phyloP scores from a whole-genome alignment of 306 rosid species.

The Fragaria iinumae region DNA sequence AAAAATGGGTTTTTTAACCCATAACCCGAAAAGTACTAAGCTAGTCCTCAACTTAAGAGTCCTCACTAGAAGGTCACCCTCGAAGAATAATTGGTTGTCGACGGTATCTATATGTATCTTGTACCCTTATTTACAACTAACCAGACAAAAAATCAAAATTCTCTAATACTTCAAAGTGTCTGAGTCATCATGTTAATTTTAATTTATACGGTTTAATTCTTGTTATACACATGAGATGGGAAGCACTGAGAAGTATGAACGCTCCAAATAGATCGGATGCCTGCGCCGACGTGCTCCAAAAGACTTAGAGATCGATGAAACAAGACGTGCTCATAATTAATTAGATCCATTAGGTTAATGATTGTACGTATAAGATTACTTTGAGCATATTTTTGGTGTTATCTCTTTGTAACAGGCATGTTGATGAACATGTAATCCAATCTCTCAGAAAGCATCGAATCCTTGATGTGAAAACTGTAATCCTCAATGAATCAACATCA shows the following conservation, averaged over 20 bases:
- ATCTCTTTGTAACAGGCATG: not conserved
- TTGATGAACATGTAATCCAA: not conserved
- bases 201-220: not conserved
- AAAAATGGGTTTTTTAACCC: too few relatives aligned
- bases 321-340: not conserved
- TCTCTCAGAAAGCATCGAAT: constrained; percentile 1
- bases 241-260: not conserved
- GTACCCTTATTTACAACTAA: too few relatives aligned
- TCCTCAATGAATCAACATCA: constrained; percentile 18
- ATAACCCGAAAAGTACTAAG: too few relatives aligned
- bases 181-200: too few relatives aligned
- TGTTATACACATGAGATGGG: not conserved
- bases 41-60: too few relatives aligned
- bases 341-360: not conserved
- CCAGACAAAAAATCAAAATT: too few relatives aligned
- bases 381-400: not conserved
- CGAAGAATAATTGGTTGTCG: too few relatives aligned
- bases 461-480: not conserved
- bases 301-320: not conserved
- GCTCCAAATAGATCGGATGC: not conserved
- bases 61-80: too few relatives aligned
- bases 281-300: not conserved
- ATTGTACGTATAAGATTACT: not conserved
- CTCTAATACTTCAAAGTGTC: too few relatives aligned
- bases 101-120: too few relatives aligned